These are phyloP conservation scores for Ophiocordyceps australis DNA, from an alignment of 2,329 filamentous ascomycete species.

Conservation along the genomic window DNA sequence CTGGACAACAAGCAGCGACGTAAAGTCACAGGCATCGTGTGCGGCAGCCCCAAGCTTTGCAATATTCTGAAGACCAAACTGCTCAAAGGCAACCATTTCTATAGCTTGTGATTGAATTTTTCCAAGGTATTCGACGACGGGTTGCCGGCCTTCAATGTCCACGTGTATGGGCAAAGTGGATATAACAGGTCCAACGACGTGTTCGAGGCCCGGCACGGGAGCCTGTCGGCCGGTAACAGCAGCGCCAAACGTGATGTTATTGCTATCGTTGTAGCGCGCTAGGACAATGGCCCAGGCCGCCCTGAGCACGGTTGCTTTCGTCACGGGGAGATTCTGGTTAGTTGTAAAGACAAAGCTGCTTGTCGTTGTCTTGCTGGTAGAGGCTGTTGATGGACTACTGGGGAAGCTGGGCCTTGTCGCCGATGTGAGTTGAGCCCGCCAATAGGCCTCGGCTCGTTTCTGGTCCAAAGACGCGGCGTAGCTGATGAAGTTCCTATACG, in stretches of 20 bases:
- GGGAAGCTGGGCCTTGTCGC: slow-evolving; percentile 26
- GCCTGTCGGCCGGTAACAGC: slow-evolving; percentile 8
- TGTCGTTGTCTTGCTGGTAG: too few species aligned
- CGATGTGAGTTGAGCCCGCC: slow-evolving; percentile 24
- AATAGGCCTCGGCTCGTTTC: slow-evolving; percentile 22
- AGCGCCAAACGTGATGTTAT: slow-evolving; percentile 8
- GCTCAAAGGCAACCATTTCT: slow-evolving; percentile 5
- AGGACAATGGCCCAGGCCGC: slow-evolving; percentile 23
- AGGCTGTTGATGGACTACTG: background rate
- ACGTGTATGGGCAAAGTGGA: slow-evolving; percentile 5
- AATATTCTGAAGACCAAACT: slow-evolving; percentile 4
- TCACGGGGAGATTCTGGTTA: too few species aligned
- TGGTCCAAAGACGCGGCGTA: slow-evolving; percentile 22
- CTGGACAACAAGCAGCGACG: slow-evolving; percentile 1
- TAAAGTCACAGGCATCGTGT: slow-evolving; percentile 1
- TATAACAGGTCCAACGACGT: slow-evolving; percentile 7
- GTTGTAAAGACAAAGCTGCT: too few species aligned
- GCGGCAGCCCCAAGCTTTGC: background rate
- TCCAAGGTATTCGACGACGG: slow-evolving; percentile 4
- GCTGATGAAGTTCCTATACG: slow-evolving; percentile 30
- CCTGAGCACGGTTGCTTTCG: slow-evolving; percentile 30
- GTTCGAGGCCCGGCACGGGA: slow-evolving; percentile 6
- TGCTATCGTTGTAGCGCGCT: slow-evolving; percentile 4
- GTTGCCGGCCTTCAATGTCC: slow-evolving; percentile 1
- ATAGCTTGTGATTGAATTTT: slow-evolving; percentile 4